A percentile compares a stretch with the other conserved stretches of the same genome.
Conservation (phyloP, 345 rosid genomes). For the Noccaea caerulescens region DNA sequence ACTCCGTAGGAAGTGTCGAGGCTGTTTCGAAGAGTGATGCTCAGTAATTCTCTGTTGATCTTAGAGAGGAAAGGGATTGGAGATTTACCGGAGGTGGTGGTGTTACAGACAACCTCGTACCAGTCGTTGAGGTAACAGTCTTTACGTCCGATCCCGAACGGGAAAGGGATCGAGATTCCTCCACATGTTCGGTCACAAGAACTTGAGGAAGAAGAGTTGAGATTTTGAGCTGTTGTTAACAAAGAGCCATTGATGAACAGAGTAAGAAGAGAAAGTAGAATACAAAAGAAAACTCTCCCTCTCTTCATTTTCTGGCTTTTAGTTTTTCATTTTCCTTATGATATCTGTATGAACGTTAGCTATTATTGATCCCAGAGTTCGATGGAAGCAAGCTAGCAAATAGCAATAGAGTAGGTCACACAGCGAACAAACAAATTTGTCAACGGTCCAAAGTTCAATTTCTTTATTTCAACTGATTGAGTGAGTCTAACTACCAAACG, state of each 20-base stretch:
- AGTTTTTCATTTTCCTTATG: background rate
- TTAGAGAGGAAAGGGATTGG: constrained; percentile 25
- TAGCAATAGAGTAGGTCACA: too few species aligned
- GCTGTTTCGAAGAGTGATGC: constrained; percentile 31
- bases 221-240: constrained; percentile 22
- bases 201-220: constrained; percentile 17
- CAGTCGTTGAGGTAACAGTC: constrained; percentile 33
- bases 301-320: constrained; percentile 3
- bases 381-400: too few species aligned
- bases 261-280: background rate
- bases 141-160: constrained; percentile 43
- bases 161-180: constrained; percentile 49
- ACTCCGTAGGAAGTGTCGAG: background rate
- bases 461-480: too few species aligned
- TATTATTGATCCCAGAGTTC: too few species aligned
- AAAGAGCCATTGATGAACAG: constrained; percentile 15
- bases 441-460: too few species aligned
- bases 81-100: constrained; percentile 12
- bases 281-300: background rate
- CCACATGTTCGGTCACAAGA: constrained; percentile 44
- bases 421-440: too few species aligned
- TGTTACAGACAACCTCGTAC: constrained; percentile 39
- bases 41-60: constrained; percentile 21
- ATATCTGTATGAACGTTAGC: too few species aligned
- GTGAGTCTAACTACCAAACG: too few species aligned